A percentile compares a stretch with the other conserved stretches of the same genome.
Evolutionary conservation across 2,329 filamentous ascomycete genomes (phyloP).

Genomic region (Cladophialophora immunda): DNA sequence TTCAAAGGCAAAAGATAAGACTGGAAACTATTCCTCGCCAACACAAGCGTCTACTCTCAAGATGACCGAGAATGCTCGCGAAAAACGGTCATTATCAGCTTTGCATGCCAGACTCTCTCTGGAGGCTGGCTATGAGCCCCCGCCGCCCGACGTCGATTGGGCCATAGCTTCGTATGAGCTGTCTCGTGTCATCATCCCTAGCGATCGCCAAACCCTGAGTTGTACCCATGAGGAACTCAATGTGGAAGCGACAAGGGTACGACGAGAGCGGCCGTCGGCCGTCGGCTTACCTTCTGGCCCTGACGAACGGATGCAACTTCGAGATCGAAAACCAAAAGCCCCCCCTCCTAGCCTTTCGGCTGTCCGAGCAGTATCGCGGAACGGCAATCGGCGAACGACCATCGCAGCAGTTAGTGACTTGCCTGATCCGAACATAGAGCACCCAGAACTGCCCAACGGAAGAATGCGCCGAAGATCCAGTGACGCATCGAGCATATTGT

Average conservation of each 20-base stretch:
- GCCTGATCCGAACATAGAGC: conserved; percentile 44
- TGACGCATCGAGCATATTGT: conserved; percentile 43
- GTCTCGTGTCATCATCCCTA: conserved; percentile 81
- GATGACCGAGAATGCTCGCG: conserved; percentile 71
- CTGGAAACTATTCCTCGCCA: conserved; percentile 82
- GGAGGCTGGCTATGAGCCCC: conserved; percentile 64
- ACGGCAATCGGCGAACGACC: conserved; percentile 66
- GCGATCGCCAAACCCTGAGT: conserved; percentile 76
- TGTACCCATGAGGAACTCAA: conserved; percentile 81
- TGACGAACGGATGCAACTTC: conserved; percentile 72
- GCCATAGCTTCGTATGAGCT: conserved; percentile 82
- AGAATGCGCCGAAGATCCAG: conserved; percentile 44
- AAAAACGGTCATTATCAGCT: conserved; percentile 37
- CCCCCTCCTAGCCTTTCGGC: conserved; percentile 60
- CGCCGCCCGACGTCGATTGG: conserved; percentile 86
- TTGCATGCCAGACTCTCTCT: conserved; percentile 39
- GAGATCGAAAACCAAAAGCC: conserved; percentile 70
- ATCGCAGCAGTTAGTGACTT: conserved; percentile 63
- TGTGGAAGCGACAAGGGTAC: conserved; percentile 68
- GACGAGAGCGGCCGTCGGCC: conserved; percentile 71
- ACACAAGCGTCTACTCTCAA: conserved; percentile 89
- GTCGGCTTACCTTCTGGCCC: conserved; percentile 55
- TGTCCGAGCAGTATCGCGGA: conserved; percentile 58
- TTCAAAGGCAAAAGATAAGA: conserved; percentile 64
- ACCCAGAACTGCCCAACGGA: conserved; percentile 27